Percentiles rank a stretch among this genome's conserved stretches.
These are phyloP conservation scores for Chaetomidium leptoderma DNA, from an alignment of 495 filamentous ascomycete species.

Conservation along the genomic window DNA sequence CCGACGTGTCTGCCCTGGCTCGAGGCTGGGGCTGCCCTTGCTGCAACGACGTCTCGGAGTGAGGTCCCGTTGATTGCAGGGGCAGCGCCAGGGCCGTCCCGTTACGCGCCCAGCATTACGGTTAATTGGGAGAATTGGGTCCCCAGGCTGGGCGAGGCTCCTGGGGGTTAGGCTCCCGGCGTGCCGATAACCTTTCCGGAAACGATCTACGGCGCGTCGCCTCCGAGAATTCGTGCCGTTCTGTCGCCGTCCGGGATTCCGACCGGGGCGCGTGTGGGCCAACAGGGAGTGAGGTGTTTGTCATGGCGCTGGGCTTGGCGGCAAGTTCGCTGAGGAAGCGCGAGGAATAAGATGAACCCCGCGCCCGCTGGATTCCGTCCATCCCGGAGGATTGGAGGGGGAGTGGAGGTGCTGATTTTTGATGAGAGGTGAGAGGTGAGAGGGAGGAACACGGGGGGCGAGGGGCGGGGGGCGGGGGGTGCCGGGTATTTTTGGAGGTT, in stretches of 20 bases:
- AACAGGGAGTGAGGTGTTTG: background rate
- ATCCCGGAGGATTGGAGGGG: background rate
- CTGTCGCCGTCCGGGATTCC: background rate
- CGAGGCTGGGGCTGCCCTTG: too few species aligned
- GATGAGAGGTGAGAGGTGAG: too few species aligned
- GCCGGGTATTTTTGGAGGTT: constrained; percentile 1
- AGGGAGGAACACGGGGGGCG: background rate
- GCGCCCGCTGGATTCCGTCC: background rate
- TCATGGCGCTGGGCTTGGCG: background rate
- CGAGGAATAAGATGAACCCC: background rate
- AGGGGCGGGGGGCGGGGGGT: background rate
- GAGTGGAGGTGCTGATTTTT: background rate
- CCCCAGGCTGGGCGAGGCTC: constrained; percentile 15
- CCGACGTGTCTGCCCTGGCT: too few species aligned
- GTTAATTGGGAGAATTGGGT: constrained; percentile 9
- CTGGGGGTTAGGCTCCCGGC: constrained; percentile 31
- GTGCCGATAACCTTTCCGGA: constrained; percentile 31
- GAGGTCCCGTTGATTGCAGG: constrained; percentile 21
- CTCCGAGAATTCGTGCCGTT: constrained; percentile 20
- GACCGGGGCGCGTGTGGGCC: background rate
- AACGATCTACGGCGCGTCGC: constrained; percentile 21
- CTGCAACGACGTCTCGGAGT: constrained; percentile 4
- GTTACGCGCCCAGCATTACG: constrained; percentile 10
- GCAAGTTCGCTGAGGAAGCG: background rate
- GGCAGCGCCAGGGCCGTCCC: constrained; percentile 1